Conservation (phyloP, 768 basidiomycete genomes). For the Crucibulum laeve region DNA sequence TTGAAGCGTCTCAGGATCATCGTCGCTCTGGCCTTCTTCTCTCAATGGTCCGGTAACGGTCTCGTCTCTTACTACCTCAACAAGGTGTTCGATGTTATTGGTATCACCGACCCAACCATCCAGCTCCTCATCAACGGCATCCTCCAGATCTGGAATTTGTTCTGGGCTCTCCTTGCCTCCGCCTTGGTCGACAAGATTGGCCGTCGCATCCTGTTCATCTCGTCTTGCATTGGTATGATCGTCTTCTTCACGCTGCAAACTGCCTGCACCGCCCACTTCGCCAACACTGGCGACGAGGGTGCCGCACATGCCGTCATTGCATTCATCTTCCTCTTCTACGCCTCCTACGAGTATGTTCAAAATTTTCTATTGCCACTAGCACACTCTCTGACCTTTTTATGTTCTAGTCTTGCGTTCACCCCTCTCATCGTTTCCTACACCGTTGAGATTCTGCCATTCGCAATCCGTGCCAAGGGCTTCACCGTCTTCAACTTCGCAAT, state of each 20-base stretch:
- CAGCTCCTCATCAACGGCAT: constrained; percentile 85
- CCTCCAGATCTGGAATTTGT: constrained; percentile 78
- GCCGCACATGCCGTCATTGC: constrained; percentile 74
- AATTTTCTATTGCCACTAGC: background rate
- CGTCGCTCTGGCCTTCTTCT: constrained; percentile 76
- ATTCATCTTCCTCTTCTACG: constrained; percentile 83
- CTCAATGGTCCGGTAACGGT: constrained; percentile 84
- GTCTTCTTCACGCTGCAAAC: constrained; percentile 69
- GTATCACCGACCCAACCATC: constrained; percentile 54
- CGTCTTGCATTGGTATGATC: constrained; percentile 54
- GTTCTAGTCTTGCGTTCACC: constrained; percentile 68
- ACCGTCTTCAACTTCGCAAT: constrained; percentile 77
- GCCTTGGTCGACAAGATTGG: constrained; percentile 56
- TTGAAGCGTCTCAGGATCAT: constrained; percentile 73
- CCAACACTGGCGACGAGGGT: constrained; percentile 27
- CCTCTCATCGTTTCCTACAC: constrained; percentile 87
- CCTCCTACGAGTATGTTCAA: constrained; percentile 62
- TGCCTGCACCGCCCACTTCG: constrained; percentile 56
- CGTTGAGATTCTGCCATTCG: constrained; percentile 83
- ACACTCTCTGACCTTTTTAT: constrained; percentile 3
- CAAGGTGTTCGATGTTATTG: constrained; percentile 65
- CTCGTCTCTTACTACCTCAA: constrained; percentile 82
- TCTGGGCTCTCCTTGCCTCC: constrained; percentile 26
- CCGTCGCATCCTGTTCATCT: constrained; percentile 67
- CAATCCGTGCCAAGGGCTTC: constrained; percentile 83